Evolutionary conservation across 441 rosid species (phyloP), one percentile per base, ranked within the genome.

Genomic region (Macaranga tanarius): DNA sequence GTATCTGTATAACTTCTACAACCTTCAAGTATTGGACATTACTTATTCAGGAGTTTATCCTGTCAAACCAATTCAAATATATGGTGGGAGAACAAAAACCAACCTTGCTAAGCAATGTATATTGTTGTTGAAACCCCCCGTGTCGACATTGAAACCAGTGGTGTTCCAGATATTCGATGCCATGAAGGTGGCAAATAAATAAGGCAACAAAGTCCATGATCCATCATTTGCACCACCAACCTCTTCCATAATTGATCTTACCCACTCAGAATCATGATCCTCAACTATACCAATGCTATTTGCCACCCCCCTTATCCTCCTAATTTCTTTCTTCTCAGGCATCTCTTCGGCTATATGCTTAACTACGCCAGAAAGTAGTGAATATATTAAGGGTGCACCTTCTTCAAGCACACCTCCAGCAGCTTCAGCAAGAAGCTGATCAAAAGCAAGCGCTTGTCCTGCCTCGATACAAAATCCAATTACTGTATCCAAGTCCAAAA

Each of bases 211-310:
- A 79, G 86, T 85, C 99, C 99, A 96, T 13, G 98, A 93, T 74
- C 86, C 95, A 83, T 92, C 97, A 82, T 84, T 88, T 75, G 97
- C 97, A 63, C 98, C 95, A 42, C 98, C 97, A 56, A 89, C 96
- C 80, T 90, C 98, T 79, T 96, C 97, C 73, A 96, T 82, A 75
- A 89, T 93, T 66, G 90, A 92, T 72, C 93, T 89, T 51, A 93
- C 90, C 98, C 97, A 90, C 80, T 92, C 97, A 20, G 96, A 91
- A 82, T 96, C 97, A 80, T 96, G 99, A 88, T 92, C 91, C 40
- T 78, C 78, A 71, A 82, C 83, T 58, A 86, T 75, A 42, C 87
- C 87, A 72, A 83, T 76, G 75, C 83, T 82, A 70, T 85, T 92
- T 50, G 98, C 98, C 73, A 92, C 95, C 20, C 90, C 85, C 73